Conservation (phyloP, 192 early-diverging fungal genomes). For the Gaertneriomyces sp. region DNA sequence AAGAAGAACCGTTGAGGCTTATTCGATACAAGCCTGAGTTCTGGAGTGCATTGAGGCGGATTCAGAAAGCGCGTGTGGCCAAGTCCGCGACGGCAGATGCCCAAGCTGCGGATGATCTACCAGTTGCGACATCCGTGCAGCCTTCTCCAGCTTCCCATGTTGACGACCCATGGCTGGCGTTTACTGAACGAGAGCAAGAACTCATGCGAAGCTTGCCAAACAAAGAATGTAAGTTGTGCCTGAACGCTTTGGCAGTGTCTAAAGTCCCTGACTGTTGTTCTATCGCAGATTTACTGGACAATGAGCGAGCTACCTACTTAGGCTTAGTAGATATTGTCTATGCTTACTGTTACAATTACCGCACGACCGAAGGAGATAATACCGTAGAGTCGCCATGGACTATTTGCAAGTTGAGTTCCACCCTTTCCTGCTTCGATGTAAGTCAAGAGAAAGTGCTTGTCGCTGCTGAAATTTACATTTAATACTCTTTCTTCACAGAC, state of each 20-base stretch:
- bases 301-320: conserved; percentile 66
- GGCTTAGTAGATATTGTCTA: conserved; percentile 88
- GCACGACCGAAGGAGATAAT: conserved; percentile 76
- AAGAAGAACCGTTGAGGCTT: conserved; percentile 80
- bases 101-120: background rate
- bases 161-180: conserved; percentile 41
- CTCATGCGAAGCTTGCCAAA: conserved; percentile 76
- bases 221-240: conserved; percentile 63
- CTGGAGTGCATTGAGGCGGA: conserved; percentile 58
- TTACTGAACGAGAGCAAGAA: conserved; percentile 67
- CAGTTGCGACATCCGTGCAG: background rate
- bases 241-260: background rate
- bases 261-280: conserved; percentile 5
- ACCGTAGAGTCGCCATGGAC: conserved; percentile 91
- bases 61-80: conserved; percentile 50
- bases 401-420: conserved; percentile 75
- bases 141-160: conserved; percentile 10
- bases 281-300: conserved; percentile 56
- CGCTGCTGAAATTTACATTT: conserved; percentile 4
- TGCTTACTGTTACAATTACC: conserved; percentile 85
- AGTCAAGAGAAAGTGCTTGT: background rate
- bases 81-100: background rate
- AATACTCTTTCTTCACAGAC: conserved; percentile 32
- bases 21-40: conserved; percentile 69
- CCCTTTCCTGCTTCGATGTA: conserved; percentile 76